Percentiles rank a stretch among this genome's conserved stretches.
Evolutionary conservation across 306 rosid species (phyloP).

Genomic region (Vigna mungo): DNA sequence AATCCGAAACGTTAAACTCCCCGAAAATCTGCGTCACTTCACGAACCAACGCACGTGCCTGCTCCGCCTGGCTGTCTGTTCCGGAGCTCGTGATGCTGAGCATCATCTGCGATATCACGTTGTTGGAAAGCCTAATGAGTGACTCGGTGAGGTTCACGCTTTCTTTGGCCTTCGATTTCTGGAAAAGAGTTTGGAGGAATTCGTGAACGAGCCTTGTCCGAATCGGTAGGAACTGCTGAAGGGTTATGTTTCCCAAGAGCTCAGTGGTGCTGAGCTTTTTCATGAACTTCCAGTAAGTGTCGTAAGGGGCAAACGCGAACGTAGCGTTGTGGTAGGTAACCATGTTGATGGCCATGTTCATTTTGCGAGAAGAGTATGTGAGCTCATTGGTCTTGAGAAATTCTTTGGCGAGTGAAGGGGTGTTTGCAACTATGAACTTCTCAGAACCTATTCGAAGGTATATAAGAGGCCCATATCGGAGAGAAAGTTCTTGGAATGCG

Average conservation of each 20-base stretch:
- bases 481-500: conserved; percentile 46
- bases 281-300: conserved; percentile 55
- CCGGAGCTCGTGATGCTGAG: conserved; percentile 49
- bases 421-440: conserved; percentile 37
- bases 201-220: conserved; percentile 41
- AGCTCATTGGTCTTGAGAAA: conserved; percentile 55
- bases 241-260: conserved; percentile 45
- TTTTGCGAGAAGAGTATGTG: conserved; percentile 32
- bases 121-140: conserved; percentile 51
- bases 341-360: conserved; percentile 35
- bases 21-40: conserved; percentile 36
- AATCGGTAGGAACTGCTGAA: conserved; percentile 20
- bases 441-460: conserved; percentile 49
- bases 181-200: conserved; percentile 24
- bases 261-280: conserved; percentile 49
- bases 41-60: conserved; percentile 46
- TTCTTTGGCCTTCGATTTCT: conserved; percentile 29
- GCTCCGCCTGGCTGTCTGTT: conserved; percentile 30
- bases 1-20: conserved; percentile 12
- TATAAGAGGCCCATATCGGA: conserved; percentile 52
- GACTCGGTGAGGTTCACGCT: conserved; percentile 46
- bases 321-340: conserved; percentile 54
- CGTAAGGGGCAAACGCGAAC: conserved; percentile 59
- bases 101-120: conserved; percentile 57
- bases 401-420: conserved; percentile 51